Evolutionary conservation across 2,329 filamentous ascomycete genomes (phyloP).

Genomic region (Aureobasidium uvarum): DNA sequence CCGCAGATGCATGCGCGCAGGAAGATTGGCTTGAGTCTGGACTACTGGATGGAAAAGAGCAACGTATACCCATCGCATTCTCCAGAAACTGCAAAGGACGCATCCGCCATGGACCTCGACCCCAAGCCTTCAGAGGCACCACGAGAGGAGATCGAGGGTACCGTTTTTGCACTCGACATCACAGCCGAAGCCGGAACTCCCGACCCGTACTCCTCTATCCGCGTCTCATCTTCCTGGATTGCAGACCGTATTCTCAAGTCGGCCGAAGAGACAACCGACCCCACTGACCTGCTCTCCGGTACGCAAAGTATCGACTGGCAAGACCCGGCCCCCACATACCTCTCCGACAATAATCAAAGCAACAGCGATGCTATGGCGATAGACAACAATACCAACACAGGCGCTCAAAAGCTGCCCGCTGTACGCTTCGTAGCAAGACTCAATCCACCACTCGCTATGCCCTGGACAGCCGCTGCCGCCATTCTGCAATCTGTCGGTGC

Average conservation of each 20-base stretch:
- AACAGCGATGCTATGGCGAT: conserved; percentile 55
- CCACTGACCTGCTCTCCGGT: conserved; percentile 40
- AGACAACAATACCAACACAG: conserved; percentile 46
- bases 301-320: conserved; percentile 61
- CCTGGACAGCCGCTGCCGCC: conserved; percentile 61
- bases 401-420: conserved; percentile 58
- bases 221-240: conserved; percentile 73
- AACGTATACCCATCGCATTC: background rate
- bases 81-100: conserved; percentile 29
- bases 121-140: background rate
- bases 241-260: conserved; percentile 63
- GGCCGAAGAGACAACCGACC: conserved; percentile 33
- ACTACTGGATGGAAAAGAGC: conserved; percentile 66
- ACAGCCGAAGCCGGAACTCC: conserved; percentile 57
- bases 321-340: conserved; percentile 65
- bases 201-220: conserved; percentile 58
- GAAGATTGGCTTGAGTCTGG: conserved; percentile 66
- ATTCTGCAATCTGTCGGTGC: conserved; percentile 56
- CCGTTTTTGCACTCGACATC: conserved; percentile 66
- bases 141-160: conserved; percentile 20
- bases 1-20: conserved; percentile 68
- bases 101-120: conserved; percentile 41
- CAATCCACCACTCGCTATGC: conserved; percentile 70
- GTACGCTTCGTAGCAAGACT: conserved; percentile 73
- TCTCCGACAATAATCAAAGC: conserved; percentile 39